phyloP scores from a whole-genome alignment of 805 yeast species.

The Myxozyma geophila region DNA sequence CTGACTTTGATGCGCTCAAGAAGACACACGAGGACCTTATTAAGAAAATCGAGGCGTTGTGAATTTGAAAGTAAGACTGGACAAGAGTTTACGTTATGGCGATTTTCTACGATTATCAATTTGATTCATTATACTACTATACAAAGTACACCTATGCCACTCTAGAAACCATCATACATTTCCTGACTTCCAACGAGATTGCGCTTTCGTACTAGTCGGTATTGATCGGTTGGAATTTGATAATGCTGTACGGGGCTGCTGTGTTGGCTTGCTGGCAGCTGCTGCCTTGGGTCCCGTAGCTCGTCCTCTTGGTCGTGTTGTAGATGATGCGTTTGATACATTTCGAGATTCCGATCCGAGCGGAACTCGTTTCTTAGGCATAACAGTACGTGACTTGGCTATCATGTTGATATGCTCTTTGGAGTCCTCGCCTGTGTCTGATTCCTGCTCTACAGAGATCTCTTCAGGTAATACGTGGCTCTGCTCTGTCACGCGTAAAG shows the following conservation, averaged over 20 bases:
- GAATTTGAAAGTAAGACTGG: neutral
- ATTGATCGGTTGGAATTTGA: constrained; percentile 16
- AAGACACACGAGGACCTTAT: constrained; percentile 64
- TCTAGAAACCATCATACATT: neutral
- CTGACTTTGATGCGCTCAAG: constrained; percentile 74
- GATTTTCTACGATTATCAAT: neutral
- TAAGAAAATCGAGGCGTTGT: constrained; percentile 45
- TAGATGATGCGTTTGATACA: constrained; percentile 1
- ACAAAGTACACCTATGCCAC: neutral
- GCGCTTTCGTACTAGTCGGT: constrained; percentile 18
- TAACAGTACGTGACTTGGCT: neutral
- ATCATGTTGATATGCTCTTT: neutral
- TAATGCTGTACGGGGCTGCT: neutral
- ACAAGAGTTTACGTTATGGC: neutral
- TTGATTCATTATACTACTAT: neutral
- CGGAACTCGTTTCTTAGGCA: constrained; percentile 7
- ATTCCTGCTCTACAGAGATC: neutral
- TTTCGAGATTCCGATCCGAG: neutral
- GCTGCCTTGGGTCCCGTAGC: neutral
- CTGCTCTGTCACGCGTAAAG: neutral
- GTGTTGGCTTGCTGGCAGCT: neutral
- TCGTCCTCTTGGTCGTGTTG: neutral
- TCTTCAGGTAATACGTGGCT: neutral
- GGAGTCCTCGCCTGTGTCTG: neutral
- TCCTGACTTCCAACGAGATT: neutral